Percentiles rank a stretch among this genome's conserved stretches.
Evolutionary conservation across 768 basidiomycete genomes (phyloP).

Genomic region (Leccinellum rugosiceps): DNA sequence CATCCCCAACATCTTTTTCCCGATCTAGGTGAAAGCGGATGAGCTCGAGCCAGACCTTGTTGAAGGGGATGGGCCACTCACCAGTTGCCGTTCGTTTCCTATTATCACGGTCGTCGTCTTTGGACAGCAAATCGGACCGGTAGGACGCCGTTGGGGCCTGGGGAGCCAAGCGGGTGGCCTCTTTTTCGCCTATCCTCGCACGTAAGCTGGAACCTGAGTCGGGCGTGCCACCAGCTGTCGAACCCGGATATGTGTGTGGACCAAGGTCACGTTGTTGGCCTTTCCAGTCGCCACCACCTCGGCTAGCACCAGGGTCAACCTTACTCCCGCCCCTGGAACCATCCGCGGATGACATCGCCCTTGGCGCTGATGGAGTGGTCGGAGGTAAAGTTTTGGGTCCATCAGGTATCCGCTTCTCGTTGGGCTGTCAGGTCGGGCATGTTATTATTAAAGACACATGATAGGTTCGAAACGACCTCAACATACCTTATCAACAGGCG

Average conservation of each 20-base stretch:
- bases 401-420: constrained; percentile 57
- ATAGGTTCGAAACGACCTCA: background rate
- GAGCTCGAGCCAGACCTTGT: background rate
- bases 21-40: constrained; percentile 45
- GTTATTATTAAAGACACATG: constrained; percentile 8
- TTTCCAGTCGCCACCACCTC: constrained; percentile 51
- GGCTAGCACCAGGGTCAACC: constrained; percentile 35
- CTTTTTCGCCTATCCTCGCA: constrained; percentile 63
- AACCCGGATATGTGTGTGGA: constrained; percentile 20
- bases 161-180: constrained; percentile 39
- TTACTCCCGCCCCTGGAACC: constrained; percentile 38
- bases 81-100: constrained; percentile 71
- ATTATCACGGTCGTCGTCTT: constrained; percentile 64
- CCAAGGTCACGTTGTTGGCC: constrained; percentile 35
- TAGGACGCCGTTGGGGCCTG: constrained; percentile 42
- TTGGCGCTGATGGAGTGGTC: constrained; percentile 64
- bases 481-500: constrained; percentile 62
- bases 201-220: constrained; percentile 40
- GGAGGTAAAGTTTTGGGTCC: constrained; percentile 53
- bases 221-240: constrained; percentile 19
- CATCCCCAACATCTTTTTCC: constrained; percentile 51
- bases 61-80: constrained; percentile 30
- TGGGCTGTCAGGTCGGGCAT: constrained; percentile 30
- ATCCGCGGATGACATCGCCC: constrained; percentile 61
- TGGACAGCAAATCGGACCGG: constrained; percentile 41